Evolutionary conservation across 352 stramenopile species (phyloP), one percentile per base, ranked within the genome.

Genomic region (Globisporangium viniferum): DNA sequence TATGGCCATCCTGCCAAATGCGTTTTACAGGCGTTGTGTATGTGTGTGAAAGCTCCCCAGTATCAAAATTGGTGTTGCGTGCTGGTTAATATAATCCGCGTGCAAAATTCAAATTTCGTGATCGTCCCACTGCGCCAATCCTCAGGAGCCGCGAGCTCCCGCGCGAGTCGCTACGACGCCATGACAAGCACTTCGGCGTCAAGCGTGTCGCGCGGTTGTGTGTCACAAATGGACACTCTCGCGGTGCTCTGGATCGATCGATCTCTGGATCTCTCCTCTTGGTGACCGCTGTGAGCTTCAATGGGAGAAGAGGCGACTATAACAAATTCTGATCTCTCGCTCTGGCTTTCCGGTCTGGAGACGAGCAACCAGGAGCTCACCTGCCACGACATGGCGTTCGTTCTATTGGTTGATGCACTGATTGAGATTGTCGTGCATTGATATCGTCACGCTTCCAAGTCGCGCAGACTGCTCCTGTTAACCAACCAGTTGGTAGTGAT

Each of bases 151-250:
- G 18, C 55, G 53, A 58, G 24, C 29, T 24, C 54, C 18, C 29
- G 29, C 54, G 54, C 29, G 15, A 27, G 54, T 59, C 54, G 27
- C 54, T 18, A 59, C 54, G 54, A 61, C 24, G 31, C 55, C 55
- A 46, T 61, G 31, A 61, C 24, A 20, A 18, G 20, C 31, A 5
- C 31, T 33, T 2, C 31, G 31, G 31, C 24, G 55, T 61, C 55
- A 46, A 14, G 8, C 54, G 41, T 59, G 54, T 59, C 54, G 27
- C 54, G 29, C 54, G 31, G 29, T 51, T 51, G 18, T 46, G 31
- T 46, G 29, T 61, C 55, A 61, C 55, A 61, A 22, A 41, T 31
- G 24, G 20, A 15, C 55, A 61, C 27, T 59, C 53, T 18, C 31
- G 31, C 31, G 2, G 31, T 33, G 31, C 31, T 33, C 54, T 59